phyloP scores from a whole-genome alignment of 768 basidiomycete genomes.

The Pholiota conissans region DNA sequence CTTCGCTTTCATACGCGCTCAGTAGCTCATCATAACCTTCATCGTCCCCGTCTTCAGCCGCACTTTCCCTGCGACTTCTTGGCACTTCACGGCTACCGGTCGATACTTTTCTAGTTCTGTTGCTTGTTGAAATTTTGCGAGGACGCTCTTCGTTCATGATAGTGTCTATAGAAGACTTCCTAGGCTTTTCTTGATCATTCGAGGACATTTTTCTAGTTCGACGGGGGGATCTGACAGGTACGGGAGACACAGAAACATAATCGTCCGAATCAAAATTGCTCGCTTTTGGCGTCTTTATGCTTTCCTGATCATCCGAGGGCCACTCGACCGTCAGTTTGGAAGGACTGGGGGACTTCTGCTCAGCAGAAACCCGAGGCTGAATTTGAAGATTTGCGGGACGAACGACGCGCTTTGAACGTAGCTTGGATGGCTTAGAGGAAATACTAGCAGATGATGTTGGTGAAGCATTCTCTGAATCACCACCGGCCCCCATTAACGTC shows the following conservation, averaged over 20 bases:
- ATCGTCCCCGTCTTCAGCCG: slow-evolving; percentile 77
- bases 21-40: slow-evolving; percentile 75
- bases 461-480: slow-evolving; percentile 42
- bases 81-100: slow-evolving; percentile 38
- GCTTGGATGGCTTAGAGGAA: slow-evolving; percentile 39
- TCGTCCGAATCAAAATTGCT: slow-evolving; percentile 42
- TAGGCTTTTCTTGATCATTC: slow-evolving; percentile 29
- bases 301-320: slow-evolving; percentile 50
- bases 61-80: slow-evolving; percentile 53
- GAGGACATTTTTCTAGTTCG: slow-evolving; percentile 42
- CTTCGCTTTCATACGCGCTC: slow-evolving; percentile 83
- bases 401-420: slow-evolving; percentile 54
- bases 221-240: slow-evolving; percentile 28
- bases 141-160: slow-evolving; percentile 29
- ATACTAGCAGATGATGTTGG: slow-evolving; percentile 26
- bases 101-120: slow-evolving; percentile 48
- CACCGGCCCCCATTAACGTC: slow-evolving; percentile 33
- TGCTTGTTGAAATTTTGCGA: slow-evolving; percentile 46
- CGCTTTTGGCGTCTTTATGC: slow-evolving; percentile 57
- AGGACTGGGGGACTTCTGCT: slow-evolving; percentile 42
- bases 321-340: slow-evolving; percentile 53
- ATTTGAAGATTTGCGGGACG: slow-evolving; percentile 51
- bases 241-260: slow-evolving; percentile 27
- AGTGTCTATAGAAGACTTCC: slow-evolving; percentile 34
- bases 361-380: slow-evolving; percentile 26